phyloP scores from a whole-genome alignment of 2,329 filamentous ascomycete species.

The Penicillium sclerotiorum region DNA sequence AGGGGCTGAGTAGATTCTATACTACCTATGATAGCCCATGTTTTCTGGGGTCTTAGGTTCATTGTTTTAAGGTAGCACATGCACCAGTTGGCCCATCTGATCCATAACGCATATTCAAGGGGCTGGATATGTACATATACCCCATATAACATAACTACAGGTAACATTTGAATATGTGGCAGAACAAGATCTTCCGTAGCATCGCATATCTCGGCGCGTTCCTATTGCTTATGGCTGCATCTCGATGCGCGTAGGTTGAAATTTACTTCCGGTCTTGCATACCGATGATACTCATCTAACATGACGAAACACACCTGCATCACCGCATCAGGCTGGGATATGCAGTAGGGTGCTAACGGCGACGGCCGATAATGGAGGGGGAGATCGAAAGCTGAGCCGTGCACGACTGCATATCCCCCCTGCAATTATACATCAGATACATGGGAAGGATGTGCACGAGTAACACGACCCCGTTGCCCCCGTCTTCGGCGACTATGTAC shows the following conservation, averaged over 20 bases:
- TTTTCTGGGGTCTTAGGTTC: no score
- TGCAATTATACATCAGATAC: conserved; percentile 11
- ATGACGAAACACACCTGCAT: conserved; percentile 19
- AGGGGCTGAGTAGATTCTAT: no score
- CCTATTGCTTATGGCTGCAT: conserved; percentile 2
- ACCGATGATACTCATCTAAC: conserved; percentile 6
- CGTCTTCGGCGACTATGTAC: neutral
- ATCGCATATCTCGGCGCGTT: conserved; percentile 9
- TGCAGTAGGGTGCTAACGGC: conserved; percentile 9
- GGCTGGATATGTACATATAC: neutral
- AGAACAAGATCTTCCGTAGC: neutral
- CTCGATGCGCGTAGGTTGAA: no score
- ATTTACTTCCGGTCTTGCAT: conserved; percentile 2
- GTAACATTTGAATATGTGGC: neutral
- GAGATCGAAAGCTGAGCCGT: conserved; percentile 20
- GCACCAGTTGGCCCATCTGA: no score
- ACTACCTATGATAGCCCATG: no score
- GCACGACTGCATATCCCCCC: conserved; percentile 12
- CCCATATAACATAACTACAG: no score
- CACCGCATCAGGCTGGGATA: neutral
- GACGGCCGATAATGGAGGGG: conserved; percentile 18
- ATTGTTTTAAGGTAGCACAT: no score
- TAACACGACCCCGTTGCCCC: neutral
- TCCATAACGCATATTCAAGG: no score
- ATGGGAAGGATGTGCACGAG: no score